Evolutionary conservation across 139 green algal genomes (phyloP), one percentile per base, ranked within the genome.

Genomic region (Gonium pectorale): DNA sequence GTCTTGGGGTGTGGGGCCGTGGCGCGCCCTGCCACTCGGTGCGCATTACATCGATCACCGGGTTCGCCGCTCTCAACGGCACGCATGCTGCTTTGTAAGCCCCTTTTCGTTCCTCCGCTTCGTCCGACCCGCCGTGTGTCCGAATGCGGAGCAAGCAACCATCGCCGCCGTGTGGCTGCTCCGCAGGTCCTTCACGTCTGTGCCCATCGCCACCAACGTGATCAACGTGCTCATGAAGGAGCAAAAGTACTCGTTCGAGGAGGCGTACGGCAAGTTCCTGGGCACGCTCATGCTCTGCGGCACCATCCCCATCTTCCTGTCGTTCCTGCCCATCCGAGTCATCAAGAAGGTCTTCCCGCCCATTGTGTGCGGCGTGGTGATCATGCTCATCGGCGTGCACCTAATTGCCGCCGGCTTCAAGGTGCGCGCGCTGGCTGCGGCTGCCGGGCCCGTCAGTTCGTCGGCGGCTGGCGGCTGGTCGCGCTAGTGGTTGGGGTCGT

Each of bases 301-400:
- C 8, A 31, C 94, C 5, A 80, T 93, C 26, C 90, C 93, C 11
- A 67, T 95, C n/a, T 2, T 89, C 66, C 85, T 97, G 37, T 92
- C 87, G 29, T 97, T 97, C 86, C 46, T 95, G 54, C 94, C 94
- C 33, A 86, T 79, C 49, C n/a, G 38, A 4, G 22, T 90, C 31
- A 82, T 97, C n/a, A 81, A 85, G 38, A 87, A 81, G 46, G 77
- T 93, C 31, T 93, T 96, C 73, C 90, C 93, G 13, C 90, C 89
- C 38, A 86, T 96, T 35, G 94, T 96, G 43, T 92, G 90, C 19
- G 93, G 93, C 56, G 83, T 92, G 26, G 86, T 89, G 15, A 90
- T 96, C 59, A 89, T 94, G 40, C 82, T 97, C 13, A 97, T 97
- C 60, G 94, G 94, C 68, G 79, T 90, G 24, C 69, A 87, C 64